Base-by-base conservation (phyloP, 148 eudicot genomes). In the Amaranthus hypochondriacus region DNA sequence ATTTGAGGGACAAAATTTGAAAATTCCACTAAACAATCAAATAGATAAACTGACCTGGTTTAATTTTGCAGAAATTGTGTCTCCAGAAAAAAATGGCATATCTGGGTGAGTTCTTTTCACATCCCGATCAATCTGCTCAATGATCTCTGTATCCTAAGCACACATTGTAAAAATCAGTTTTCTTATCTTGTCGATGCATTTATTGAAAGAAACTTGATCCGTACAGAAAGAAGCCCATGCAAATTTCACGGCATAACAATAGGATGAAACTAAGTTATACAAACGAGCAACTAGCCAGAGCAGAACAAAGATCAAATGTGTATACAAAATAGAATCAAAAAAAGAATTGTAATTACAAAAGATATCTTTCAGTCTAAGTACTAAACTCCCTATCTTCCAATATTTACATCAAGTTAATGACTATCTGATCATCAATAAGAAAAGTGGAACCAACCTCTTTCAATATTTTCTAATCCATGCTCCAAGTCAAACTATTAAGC, bases 31-130 rank as follows among this genome's bases (percentile, higher is more conserved):
- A 55, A 28, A 5, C 28, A 28, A 49, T 51, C 6, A 42, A 3
- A 78, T 50, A 63, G 39, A 14, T 70, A 63, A 67, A 58, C 68
- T 70, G 47, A 90, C 99, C 93, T 89, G 97, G 80, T 92, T 90
- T 61, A 81, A 74, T 82, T 84, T 90, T 7, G 97, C 94, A 75
- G 81, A 82, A 8, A 79, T 48, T 0, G 97, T 73, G 75, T 92
- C 97, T 59, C 96, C 97, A 12, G 92, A 90, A 83, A 96, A 96
- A 62, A 96, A 96, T 53, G 82, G 82, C 83, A 92, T 84, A 83
- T 90, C 99, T 28, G 99, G 99, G 80, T 92, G 97, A 48, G 99
- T 96, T 77, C 99, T 96, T 85, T 85, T 89, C 69, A 96, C 99
- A 86, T 96, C 99, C 58, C 99, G 86, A 71, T 90, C 97, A 76